Evolutionary conservation across 2,329 filamentous ascomycete species (phyloP), one percentile per base, ranked within the genome.

Genomic region (Paradendryphiella salina): DNA sequence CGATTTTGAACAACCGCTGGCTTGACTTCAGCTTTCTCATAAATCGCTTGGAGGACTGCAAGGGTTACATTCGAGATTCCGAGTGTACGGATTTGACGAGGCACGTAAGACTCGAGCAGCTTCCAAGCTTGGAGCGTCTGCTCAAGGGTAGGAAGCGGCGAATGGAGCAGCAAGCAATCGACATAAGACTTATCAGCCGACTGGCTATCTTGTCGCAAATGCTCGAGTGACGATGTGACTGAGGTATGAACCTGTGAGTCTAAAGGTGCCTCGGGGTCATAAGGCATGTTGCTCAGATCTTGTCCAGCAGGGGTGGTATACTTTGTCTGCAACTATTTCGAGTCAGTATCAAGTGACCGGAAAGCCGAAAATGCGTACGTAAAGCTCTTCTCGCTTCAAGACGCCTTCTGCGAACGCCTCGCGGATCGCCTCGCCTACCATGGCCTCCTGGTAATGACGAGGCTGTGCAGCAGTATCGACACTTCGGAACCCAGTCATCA

Each of bases 401-500:
- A 82, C 71, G 1, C 83, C 83, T 26, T 85, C 80, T 5, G 72
- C 61, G 43, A 89, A 80, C 29, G 85, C 85, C 46, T 78, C 77
- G 51, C 82, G 78, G 39, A 94, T 77, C 2, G 85, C 89, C 20
- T 82, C 78, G 2, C 85, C 88, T 1, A 90, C 87, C 5, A 87
- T 77, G 46, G 81, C 75, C 71, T 95, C 90, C 58, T 85, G 81
- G 70, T 94, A 94, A 73, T 93, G 88, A 54, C 82, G 83, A 2
- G 88, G 88, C 71, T 91, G 88, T 13, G 86, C 87, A 8, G 89
- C 89, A 0, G 89, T 93, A 66, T 94, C 89, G 52, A 94, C 75
- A 38, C 79, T 87, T 26, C 84, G 80, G 62, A 93, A 94, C 4
- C 89, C 89, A 36, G 82, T 76, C 36, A 78, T 77, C 28, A 94